A percentile compares a stretch with the other conserved stretches of the same genome.
phyloP scores from a whole-genome alignment of 257 asterid genomes.

The Penstemon davidsonii region DNA sequence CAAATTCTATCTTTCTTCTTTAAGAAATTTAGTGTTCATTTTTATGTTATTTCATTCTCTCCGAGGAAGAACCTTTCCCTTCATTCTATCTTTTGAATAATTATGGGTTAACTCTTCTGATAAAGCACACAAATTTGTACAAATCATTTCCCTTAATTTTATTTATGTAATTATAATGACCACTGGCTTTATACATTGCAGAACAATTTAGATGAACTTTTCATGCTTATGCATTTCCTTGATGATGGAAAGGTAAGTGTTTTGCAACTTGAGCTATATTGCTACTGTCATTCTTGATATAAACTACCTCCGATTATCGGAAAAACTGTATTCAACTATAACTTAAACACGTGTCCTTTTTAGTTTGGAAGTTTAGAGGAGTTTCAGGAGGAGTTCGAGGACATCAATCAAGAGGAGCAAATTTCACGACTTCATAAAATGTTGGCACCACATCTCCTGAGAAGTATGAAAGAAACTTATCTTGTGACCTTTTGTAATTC shows the following conservation, averaged over 20 bases:
- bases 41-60: conserved; percentile 15
- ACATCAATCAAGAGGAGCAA: conserved; percentile 97
- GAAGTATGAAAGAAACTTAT: conserved; percentile 62
- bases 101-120: conserved; percentile 15
- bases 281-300: conserved; percentile 21
- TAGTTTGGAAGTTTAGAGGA: conserved; percentile 95
- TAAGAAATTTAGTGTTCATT: conserved; percentile 1
- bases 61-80: conserved; percentile 7
- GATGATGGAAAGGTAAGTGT: conserved; percentile 95
- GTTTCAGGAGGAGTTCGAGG: conserved; percentile 98
- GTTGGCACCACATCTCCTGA: conserved; percentile 96
- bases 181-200: conserved; percentile 48
- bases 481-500: conserved; percentile 31
- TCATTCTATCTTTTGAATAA: conserved; percentile 17
- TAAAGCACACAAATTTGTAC: conserved; percentile 18
- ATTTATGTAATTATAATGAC: conserved; percentile 27
- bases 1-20: background rate
- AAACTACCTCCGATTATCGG: conserved; percentile 13
- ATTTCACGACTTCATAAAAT: conserved; percentile 95
- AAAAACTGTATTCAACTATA: conserved; percentile 3
- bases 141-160: conserved; percentile 1
- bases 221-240: conserved; percentile 99
- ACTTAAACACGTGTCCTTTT: conserved; percentile 25
- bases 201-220: conserved; percentile 98
- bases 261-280: conserved; percentile 19